Evolutionary conservation across 2,329 filamentous ascomycete species (phyloP).

Genomic region (Colletotrichum sp.): DNA sequence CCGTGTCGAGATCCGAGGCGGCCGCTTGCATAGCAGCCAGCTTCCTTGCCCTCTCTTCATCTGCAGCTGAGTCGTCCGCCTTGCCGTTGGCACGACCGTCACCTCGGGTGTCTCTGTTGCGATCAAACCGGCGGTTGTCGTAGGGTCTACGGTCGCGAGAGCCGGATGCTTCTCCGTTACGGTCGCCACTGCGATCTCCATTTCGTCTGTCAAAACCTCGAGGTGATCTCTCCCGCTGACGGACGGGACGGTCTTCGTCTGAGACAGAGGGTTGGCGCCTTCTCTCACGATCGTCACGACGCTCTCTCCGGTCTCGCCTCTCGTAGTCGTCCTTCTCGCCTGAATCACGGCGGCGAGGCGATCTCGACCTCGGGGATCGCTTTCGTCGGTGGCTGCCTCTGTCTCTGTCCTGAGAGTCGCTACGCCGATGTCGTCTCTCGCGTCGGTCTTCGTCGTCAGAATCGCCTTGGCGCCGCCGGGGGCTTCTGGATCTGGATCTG

Average conservation of each 20-base stretch:
- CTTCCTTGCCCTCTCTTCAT: slow-evolving; percentile 68
- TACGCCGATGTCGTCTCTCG: slow-evolving; percentile 10
- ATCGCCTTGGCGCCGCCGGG: slow-evolving; percentile 28
- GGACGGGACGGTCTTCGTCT: slow-evolving; percentile 33
- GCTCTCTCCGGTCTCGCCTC: slow-evolving; percentile 9
- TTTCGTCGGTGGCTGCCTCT: slow-evolving; percentile 15
- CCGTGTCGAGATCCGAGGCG: slow-evolving; percentile 72
- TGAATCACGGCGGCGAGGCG: slow-evolving; percentile 16
- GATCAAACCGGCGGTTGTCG: slow-evolving; percentile 21
- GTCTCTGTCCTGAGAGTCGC: slow-evolving; percentile 20
- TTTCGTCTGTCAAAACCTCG: slow-evolving; percentile 23
- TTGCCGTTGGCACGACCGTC: slow-evolving; percentile 20
- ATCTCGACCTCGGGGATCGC: slow-evolving; percentile 3
- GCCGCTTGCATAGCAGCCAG: slow-evolving; percentile 77
- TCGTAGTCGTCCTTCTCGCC: background rate
- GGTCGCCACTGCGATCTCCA: slow-evolving; percentile 23
- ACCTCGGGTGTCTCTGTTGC: slow-evolving; percentile 19
- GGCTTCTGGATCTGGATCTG: slow-evolving; percentile 49
- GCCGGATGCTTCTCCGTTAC: slow-evolving; percentile 21
- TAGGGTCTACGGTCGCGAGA: slow-evolving; percentile 25
- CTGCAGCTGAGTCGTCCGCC: slow-evolving; percentile 35
- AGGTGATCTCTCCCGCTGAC: slow-evolving; percentile 26
- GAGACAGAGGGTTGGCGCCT: slow-evolving; percentile 29
- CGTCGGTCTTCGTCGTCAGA: slow-evolving; percentile 25
- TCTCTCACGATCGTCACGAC: slow-evolving; percentile 34